phyloP scores from a whole-genome alignment of 306 rosid species.

The Bauhinia variegata region DNA sequence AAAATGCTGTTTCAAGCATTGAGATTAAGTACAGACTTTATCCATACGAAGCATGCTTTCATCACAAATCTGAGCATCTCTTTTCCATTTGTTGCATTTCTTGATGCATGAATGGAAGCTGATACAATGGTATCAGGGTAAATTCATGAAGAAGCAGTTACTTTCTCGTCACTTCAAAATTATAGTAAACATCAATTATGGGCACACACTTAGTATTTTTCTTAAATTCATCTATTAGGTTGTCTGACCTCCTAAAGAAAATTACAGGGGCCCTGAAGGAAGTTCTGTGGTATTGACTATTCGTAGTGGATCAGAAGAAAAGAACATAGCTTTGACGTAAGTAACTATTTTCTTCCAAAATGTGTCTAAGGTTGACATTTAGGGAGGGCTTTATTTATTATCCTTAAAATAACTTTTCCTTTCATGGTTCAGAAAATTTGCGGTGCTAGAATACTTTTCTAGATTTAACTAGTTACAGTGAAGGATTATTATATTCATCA shows the following conservation, averaged over 20 bases:
- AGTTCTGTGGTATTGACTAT: slow-evolving; percentile 80
- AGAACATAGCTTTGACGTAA: slow-evolving; percentile 69
- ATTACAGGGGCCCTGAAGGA: slow-evolving; percentile 88
- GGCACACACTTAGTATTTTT: not conserved
- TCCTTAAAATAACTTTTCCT: no score
- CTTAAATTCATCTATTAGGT: slow-evolving; percentile 33
- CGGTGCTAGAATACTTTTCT: slow-evolving; percentile 14
- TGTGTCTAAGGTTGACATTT: slow-evolving; percentile 10
- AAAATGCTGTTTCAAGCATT: slow-evolving; percentile 15
- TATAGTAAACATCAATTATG: slow-evolving; percentile 11
- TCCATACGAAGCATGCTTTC: no score
- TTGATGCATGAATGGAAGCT: no score
- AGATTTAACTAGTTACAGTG: slow-evolving; percentile 1
- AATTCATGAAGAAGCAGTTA: slow-evolving; percentile 3
- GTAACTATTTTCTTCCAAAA: slow-evolving; percentile 33
- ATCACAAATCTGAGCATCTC: no score
- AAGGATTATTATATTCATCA: slow-evolving; percentile 8
- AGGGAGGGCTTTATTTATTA: not conserved
- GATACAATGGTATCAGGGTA: not conserved
- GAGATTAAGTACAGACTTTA: not conserved
- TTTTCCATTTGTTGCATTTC: no score
- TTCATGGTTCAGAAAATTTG: slow-evolving; percentile 3
- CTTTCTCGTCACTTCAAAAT: slow-evolving; percentile 11
- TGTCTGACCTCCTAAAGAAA: slow-evolving; percentile 42
- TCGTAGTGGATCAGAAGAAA: slow-evolving; percentile 73